Percentiles rank a stretch among this genome's conserved stretches.
Conservation (phyloP, 2,329 filamentous ascomycete species). For the Pyricularia grisea region DNA sequence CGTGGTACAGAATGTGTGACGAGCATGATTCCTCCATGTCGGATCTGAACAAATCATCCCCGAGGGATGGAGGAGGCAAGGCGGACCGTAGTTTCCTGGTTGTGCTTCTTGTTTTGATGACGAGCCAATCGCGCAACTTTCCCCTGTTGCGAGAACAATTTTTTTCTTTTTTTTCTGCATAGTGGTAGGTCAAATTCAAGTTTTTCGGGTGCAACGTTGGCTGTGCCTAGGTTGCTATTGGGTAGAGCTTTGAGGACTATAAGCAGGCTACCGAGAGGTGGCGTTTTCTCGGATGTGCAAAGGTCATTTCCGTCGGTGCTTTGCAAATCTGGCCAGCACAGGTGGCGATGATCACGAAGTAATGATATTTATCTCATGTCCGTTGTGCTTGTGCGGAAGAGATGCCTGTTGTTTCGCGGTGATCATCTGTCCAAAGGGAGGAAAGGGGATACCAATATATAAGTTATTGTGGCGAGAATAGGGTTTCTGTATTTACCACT, state of each 20-base stretch:
- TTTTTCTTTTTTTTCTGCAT: background rate
- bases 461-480: background rate
- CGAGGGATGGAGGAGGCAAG: background rate
- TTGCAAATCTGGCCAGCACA: background rate
- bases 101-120: background rate
- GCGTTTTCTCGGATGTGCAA: background rate
- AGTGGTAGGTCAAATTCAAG: background rate
- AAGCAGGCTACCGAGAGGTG: background rate
- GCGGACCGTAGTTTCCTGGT: background rate
- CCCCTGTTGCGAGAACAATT: background rate
- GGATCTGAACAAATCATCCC: background rate
- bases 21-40: background rate
- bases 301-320: background rate
- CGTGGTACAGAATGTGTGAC: background rate
- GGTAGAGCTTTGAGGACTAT: background rate
- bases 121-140: background rate
- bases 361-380: background rate
- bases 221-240: background rate
- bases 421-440: background rate
- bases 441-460: background rate
- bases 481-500: too few species aligned
- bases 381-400: background rate
- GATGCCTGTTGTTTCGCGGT: background rate
- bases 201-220: background rate
- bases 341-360: background rate